Evolutionary conservation across 2,329 filamentous ascomycete genomes (phyloP).

Genomic region (Xylariaceae sp.): DNA sequence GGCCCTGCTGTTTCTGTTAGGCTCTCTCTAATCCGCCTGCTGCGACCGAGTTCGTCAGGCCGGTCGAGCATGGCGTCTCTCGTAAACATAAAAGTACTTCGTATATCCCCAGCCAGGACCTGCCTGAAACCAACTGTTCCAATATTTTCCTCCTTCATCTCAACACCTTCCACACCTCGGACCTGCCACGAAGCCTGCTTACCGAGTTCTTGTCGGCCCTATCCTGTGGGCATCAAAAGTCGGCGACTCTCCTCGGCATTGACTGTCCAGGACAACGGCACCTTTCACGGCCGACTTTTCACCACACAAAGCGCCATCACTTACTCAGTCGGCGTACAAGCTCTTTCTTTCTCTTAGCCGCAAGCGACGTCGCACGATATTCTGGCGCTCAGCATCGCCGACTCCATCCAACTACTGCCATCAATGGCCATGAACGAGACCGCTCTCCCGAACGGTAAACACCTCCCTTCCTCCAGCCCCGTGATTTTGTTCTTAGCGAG

Average conservation of each 20-base stretch:
- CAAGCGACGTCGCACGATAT: slow-evolving; percentile 1
- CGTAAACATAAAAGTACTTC: neutral
- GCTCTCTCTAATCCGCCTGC: neutral
- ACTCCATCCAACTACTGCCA: neutral
- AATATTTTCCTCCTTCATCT: neutral
- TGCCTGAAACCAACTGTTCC: neutral
- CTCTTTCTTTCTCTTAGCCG: neutral
- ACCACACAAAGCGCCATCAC: neutral
- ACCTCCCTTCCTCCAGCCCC: slow-evolving; percentile 1
- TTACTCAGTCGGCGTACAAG: neutral
- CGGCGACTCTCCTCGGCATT: neutral
- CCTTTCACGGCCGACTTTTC: slow-evolving; percentile 1
- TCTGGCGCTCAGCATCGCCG: neutral
- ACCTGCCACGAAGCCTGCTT: too few species aligned
- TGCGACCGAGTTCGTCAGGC: neutral
- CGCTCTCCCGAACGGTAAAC: slow-evolving; percentile 26
- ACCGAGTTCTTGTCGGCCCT: too few species aligned
- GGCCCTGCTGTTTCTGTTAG: neutral
- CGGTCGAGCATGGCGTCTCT: neutral
- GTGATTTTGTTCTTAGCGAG: neutral
- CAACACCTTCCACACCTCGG: neutral
- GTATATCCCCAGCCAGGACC: neutral
- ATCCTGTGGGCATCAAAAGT: too few species aligned
- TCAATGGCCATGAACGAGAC: slow-evolving; percentile 31
- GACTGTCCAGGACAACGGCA: neutral